Evolutionary conservation across 495 filamentous ascomycete species (phyloP).

Genomic region (Penicillium egyptiacum): DNA sequence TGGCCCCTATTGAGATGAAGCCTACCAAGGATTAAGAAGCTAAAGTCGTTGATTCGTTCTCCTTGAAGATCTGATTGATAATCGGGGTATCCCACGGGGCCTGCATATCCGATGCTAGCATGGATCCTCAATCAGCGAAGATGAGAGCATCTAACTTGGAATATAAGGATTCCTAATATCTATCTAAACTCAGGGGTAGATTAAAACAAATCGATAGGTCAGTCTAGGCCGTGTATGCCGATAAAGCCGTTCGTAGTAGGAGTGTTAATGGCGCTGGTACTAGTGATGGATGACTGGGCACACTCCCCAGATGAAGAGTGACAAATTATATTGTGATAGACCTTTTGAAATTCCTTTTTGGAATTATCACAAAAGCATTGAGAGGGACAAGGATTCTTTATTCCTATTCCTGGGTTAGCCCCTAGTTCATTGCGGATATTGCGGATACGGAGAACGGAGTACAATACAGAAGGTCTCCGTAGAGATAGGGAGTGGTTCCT

Average conservation of each 20-base stretch:
- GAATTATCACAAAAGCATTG: not conserved
- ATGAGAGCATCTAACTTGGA: not conserved
- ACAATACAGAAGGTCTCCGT: not conserved
- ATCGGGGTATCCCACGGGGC: not conserved
- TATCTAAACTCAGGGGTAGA: slow-evolving; percentile 3
- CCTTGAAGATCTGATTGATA: not conserved
- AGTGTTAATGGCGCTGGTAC: not conserved
- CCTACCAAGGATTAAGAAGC: not conserved
- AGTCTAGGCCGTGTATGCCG: not conserved
- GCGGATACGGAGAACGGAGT: not conserved
- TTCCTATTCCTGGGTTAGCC: not conserved
- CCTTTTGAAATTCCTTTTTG: slow-evolving; percentile 6
- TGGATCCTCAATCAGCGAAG: not conserved
- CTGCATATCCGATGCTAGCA: not conserved
- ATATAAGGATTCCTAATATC: not conserved
- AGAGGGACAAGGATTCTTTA: not conserved
- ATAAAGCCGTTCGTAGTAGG: not conserved
- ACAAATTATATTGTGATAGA: slow-evolving; percentile 5
- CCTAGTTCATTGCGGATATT: not conserved
- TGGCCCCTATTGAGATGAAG: not conserved
- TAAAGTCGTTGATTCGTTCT: not conserved
- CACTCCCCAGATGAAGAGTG: not conserved
- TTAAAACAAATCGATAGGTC: not conserved
- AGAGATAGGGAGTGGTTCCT: not conserved
- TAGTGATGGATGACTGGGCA: not conserved